Evolutionary conservation across 2,329 filamentous ascomycete species (phyloP).

Genomic region (Didymosphaeria variabile): DNA sequence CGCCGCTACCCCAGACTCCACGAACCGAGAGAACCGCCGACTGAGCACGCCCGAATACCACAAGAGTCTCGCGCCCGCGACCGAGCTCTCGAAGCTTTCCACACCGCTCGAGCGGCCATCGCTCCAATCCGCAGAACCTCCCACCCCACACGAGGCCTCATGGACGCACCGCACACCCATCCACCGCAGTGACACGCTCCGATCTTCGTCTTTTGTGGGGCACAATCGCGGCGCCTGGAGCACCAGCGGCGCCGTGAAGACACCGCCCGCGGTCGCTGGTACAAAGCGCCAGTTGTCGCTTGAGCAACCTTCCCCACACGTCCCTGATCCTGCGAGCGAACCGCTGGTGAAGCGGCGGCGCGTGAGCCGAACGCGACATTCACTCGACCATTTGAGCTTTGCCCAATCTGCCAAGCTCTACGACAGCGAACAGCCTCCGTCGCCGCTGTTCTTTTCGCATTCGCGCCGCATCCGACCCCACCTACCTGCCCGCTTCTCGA

Average conservation of each 20-base stretch:
- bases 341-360: slow-evolving; percentile 47
- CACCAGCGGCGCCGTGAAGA: slow-evolving; percentile 17
- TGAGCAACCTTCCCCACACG: slow-evolving; percentile 11
- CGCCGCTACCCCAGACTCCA: slow-evolving; percentile 20
- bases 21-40: slow-evolving; percentile 21
- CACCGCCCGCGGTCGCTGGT: slow-evolving; percentile 32
- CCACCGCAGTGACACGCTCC: slow-evolving; percentile 25
- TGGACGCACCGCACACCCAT: slow-evolving; percentile 26
- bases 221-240: slow-evolving; percentile 15
- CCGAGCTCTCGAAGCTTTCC: slow-evolving; percentile 26
- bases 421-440: slow-evolving; percentile 50
- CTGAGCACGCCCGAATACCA: slow-evolving; percentile 33
- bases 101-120: slow-evolving; percentile 22
- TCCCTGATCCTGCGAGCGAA: slow-evolving; percentile 34
- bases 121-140: background rate
- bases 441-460: slow-evolving; percentile 64
- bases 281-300: slow-evolving; percentile 27
- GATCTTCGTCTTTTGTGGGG: slow-evolving; percentile 22
- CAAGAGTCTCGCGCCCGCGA: slow-evolving; percentile 20
- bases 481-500: slow-evolving; percentile 65
- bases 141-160: slow-evolving; percentile 21
- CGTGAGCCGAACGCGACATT: slow-evolving; percentile 36
- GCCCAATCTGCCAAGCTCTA: slow-evolving; percentile 29
- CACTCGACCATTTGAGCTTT: slow-evolving; percentile 48
- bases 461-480: slow-evolving; percentile 53